Base-by-base conservation (phyloP, 306 rosid species). In the peach (Prunus persica) region DNA sequence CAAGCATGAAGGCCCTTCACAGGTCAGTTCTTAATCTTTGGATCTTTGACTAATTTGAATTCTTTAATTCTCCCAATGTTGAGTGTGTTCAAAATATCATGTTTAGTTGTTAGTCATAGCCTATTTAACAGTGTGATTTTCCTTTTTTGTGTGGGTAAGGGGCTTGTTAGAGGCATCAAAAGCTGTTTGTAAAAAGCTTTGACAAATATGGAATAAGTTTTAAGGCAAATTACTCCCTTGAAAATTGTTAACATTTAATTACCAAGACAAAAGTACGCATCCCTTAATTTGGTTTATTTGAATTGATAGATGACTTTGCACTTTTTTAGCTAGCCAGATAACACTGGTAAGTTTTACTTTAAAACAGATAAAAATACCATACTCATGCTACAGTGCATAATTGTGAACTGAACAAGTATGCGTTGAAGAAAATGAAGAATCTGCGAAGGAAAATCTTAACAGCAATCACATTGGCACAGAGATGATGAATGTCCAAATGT, bases 1-100 rank as follows among this genome's bases (percentile, higher is more conserved):
- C 78, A 90, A 85, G 83, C 97, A 94, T 83, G 92, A 87, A 73
- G 95, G 91, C 84, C 72, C 93, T 76, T 90, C 95, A 27, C 91
- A 91, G 96, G 98, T 91, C 80, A 65, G 90, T 78, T 84, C 66
- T 66, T 61, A 38, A 65, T 46, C 38, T 67, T 67, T 6, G 30
- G 34, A 32, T 27, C 50, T 79, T 28, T 41, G 66, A n/a, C 24
- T 7, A 50, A 60, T 24, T 71, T 75, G 78, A 20, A 55, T 34
- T 41, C 74, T 24, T 80, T 55, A 30, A 28, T 19, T 22, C 12
- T n/a, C 45, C 16, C 51, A 45, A 18, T 28, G 14, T 50, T 28
- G n/a, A 51, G 56, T 27, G 7, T 62, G 8, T 8, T 24, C 20
- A 50, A 19, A 12, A 34, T 9, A 30, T 57, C 19, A 9, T 58